These are phyloP conservation scores for Coleophoma cylindrospora DNA, from an alignment of 2,329 filamentous ascomycete genomes.

Conservation along the genomic window DNA sequence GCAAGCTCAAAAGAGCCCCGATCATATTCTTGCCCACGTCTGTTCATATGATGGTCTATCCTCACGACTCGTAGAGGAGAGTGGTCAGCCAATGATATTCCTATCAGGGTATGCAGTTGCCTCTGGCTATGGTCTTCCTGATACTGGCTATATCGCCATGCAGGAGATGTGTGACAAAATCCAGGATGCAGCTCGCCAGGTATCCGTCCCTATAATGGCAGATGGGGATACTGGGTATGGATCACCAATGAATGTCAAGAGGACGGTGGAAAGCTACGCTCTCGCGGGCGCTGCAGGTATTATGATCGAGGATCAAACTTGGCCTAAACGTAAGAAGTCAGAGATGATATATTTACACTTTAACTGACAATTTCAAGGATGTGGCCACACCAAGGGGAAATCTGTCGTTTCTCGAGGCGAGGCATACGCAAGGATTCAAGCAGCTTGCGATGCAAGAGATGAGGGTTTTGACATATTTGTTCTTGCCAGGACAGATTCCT, in stretches of 20 bases:
- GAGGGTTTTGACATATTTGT: slow-evolving; percentile 40
- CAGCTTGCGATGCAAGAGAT: slow-evolving; percentile 39
- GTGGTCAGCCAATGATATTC: slow-evolving; percentile 40
- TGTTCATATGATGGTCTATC: slow-evolving; percentile 39
- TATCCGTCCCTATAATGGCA: slow-evolving; percentile 35
- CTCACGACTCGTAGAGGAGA: slow-evolving; percentile 38
- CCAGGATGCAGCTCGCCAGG: slow-evolving; percentile 33
- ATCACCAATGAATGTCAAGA: slow-evolving; percentile 39
- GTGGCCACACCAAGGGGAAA: slow-evolving; percentile 41
- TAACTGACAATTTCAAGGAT: slow-evolving; percentile 23
- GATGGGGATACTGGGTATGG: slow-evolving; percentile 45
- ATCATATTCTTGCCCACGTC: slow-evolving; percentile 37
- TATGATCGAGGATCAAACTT: slow-evolving; percentile 43
- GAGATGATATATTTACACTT: neutral
- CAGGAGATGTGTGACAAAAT: slow-evolving; percentile 40
- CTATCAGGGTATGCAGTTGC: slow-evolving; percentile 37
- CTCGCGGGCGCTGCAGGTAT: slow-evolving; percentile 31
- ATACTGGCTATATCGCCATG: slow-evolving; percentile 44
- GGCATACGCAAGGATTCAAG: slow-evolving; percentile 39
- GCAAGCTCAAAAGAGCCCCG: slow-evolving; percentile 33
- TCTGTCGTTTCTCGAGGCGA: slow-evolving; percentile 38
- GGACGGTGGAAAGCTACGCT: slow-evolving; percentile 39
- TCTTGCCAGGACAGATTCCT: slow-evolving; percentile 37
- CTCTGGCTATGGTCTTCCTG: slow-evolving; percentile 34
- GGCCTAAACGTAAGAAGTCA: slow-evolving; percentile 36